Evolutionary conservation across 73 alveolate species (phyloP).

Genomic region (Uronychia binucleata): DNA sequence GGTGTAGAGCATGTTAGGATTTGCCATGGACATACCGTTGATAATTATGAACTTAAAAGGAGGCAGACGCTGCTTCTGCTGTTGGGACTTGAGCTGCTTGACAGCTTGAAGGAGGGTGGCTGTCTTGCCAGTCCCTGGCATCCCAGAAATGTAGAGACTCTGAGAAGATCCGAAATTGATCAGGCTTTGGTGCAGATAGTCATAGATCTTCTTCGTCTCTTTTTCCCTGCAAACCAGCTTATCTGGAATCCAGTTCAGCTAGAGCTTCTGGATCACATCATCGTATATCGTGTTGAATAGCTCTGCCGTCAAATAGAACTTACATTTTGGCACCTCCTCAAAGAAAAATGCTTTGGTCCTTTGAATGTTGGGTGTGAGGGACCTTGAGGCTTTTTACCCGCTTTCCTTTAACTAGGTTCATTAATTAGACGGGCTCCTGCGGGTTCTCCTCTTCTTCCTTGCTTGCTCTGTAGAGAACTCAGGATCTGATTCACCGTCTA

Average conservation of each 20-base stretch:
- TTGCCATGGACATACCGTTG: conserved; percentile 14
- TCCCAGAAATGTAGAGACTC: conserved; percentile 85
- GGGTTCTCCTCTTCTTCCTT: too few relatives aligned
- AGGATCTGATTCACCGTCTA: too few relatives aligned
- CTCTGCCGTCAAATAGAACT: not conserved
- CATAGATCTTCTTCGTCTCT: conserved; percentile 58
- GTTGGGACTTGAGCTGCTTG: conserved; percentile 27
- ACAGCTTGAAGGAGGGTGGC: conserved; percentile 80
- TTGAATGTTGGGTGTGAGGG: not conserved
- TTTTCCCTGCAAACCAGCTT: conserved; percentile 78
- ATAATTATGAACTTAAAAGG: not conserved
- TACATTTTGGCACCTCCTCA: not conserved
- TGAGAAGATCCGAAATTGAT: conserved; percentile 52
- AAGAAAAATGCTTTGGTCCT: not conserved
- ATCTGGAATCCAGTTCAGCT: conserved; percentile 59
- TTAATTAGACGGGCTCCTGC: too few relatives aligned
- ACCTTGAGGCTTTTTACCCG: too few relatives aligned
- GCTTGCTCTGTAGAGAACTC: too few relatives aligned
- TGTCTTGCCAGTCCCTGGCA: conserved; percentile 97
- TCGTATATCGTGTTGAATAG: not conserved
- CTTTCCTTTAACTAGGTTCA: too few relatives aligned
- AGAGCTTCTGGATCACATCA: not conserved
- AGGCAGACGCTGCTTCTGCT: conserved; percentile 7
- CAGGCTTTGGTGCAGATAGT: conserved; percentile 59
- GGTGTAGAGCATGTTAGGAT: conserved; percentile 43